Conservation (phyloP, 345 rosid species). For the Geranium rotundifolium region DNA sequence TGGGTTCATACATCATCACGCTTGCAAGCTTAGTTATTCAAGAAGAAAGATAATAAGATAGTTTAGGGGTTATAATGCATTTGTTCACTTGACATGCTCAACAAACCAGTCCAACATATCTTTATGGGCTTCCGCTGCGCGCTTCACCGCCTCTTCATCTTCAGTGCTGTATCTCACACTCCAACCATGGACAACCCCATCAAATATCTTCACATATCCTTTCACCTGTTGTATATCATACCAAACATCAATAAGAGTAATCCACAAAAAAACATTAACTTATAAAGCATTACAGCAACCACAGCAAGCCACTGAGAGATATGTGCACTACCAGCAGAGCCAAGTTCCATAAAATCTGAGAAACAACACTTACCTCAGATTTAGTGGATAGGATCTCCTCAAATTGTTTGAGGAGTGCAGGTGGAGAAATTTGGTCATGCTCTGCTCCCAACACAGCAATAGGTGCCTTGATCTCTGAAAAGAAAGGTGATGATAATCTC, state of each 20-base stretch:
- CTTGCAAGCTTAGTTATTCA: too few species aligned
- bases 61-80: too few species aligned
- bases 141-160: slow-evolving; percentile 14
- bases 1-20: too few species aligned
- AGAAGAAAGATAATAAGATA: too few species aligned
- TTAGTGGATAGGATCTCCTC: slow-evolving; percentile 21
- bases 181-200: slow-evolving; percentile 26
- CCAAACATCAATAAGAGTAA: background rate
- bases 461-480: slow-evolving; percentile 18
- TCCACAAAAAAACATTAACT: background rate
- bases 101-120: slow-evolving; percentile 23
- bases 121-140: background rate
- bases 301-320: too few species aligned
- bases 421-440: slow-evolving; percentile 22
- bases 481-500: background rate
- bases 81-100: slow-evolving; percentile 15
- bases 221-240: slow-evolving; percentile 10
- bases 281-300: too few species aligned
- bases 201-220: slow-evolving; percentile 18
- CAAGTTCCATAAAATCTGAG: too few species aligned
- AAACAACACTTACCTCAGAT: slow-evolving; percentile 16
- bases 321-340: too few species aligned
- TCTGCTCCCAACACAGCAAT: slow-evolving; percentile 36
- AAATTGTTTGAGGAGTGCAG: slow-evolving; percentile 29
- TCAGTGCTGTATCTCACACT: slow-evolving; percentile 16